phyloP scores from a whole-genome alignment of 371 early-diverging fungal genomes.

The Haplosporangium sp. region DNA sequence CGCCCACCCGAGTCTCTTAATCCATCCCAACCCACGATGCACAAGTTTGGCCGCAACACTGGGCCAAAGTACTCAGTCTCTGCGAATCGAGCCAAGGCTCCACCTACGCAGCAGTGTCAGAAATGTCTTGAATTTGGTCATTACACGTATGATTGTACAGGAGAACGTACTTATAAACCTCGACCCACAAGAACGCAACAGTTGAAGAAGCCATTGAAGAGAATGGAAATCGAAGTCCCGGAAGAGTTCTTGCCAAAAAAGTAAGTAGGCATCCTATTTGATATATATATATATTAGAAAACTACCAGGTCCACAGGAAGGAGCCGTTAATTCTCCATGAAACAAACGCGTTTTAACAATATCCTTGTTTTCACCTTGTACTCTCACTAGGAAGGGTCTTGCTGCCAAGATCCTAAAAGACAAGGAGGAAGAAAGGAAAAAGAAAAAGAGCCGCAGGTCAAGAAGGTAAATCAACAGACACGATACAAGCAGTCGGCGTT shows the following conservation, averaged over 20 bases:
- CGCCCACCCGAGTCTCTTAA: too few relatives aligned
- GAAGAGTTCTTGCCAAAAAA: slow-evolving; percentile 63
- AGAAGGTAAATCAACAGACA: slow-evolving; percentile 4
- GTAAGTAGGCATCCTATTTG: slow-evolving; percentile 3
- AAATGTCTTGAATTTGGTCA: slow-evolving; percentile 72
- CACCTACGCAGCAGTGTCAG: slow-evolving; percentile 69
- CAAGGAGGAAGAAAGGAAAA: slow-evolving; percentile 56
- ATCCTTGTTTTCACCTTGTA: neutral
- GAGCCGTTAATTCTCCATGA: neutral
- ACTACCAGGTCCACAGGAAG: neutral
- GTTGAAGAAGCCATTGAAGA: slow-evolving; percentile 66
- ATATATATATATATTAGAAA: too few relatives aligned
- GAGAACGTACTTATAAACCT: slow-evolving; percentile 61
- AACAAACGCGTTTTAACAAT: neutral
- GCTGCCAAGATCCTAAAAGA: slow-evolving; percentile 67
- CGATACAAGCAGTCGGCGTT: too few relatives aligned
- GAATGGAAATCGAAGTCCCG: slow-evolving; percentile 62
- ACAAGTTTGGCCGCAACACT: slow-evolving; percentile 18
- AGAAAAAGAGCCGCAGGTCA: slow-evolving; percentile 29
- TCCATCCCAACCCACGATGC: slow-evolving; percentile 14
- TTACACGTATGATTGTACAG: slow-evolving; percentile 71
- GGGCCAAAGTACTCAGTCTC: slow-evolving; percentile 36
- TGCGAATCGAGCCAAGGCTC: slow-evolving; percentile 54
- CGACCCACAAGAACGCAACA: slow-evolving; percentile 76
- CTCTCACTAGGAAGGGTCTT: slow-evolving; percentile 57